A percentile compares a stretch with the other conserved stretches of the same genome.
Conservation (phyloP, 2,329 filamentous ascomycete genomes). For the Purpureocillium takamizusanense region DNA sequence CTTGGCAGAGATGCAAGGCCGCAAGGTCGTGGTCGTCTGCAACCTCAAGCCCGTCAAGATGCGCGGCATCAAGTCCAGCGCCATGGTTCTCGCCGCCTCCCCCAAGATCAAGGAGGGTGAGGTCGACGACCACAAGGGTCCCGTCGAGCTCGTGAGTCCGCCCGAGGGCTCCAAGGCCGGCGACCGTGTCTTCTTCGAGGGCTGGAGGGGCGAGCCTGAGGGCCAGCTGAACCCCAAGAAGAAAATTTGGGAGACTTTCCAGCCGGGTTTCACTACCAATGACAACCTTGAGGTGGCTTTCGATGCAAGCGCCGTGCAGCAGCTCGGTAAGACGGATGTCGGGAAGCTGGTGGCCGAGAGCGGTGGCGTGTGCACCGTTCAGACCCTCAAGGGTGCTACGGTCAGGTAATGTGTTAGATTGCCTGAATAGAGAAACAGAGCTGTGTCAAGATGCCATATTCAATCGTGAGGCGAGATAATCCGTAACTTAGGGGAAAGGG, state of each 20-base stretch:
- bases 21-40: slow-evolving; percentile 91
- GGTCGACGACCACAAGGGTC: slow-evolving; percentile 74
- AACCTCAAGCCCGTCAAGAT: slow-evolving; percentile 99
- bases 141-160: slow-evolving; percentile 84
- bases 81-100: slow-evolving; percentile 94
- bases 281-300: slow-evolving; percentile 75
- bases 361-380: slow-evolving; percentile 76
- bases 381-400: slow-evolving; percentile 67
- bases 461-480: too few relatives aligned
- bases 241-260: slow-evolving; percentile 96
- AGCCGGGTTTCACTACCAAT: slow-evolving; percentile 92
- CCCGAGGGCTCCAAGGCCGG: slow-evolving; percentile 73
- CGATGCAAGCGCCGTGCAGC: slow-evolving; percentile 68
- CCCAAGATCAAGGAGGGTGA: slow-evolving; percentile 76
- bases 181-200: slow-evolving; percentile 86
- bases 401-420: slow-evolving; percentile 51
- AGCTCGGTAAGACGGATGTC: slow-evolving; percentile 60
- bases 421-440: background rate
- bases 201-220: slow-evolving; percentile 90
- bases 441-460: too few relatives aligned
- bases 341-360: slow-evolving; percentile 66
- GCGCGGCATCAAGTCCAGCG: slow-evolving; percentile 69
- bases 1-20: slow-evolving; percentile 90
- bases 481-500: too few relatives aligned
- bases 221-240: slow-evolving; percentile 96